phyloP scores from a whole-genome alignment of 495 filamentous ascomycete genomes.

The Penicillium verhagenii region DNA sequence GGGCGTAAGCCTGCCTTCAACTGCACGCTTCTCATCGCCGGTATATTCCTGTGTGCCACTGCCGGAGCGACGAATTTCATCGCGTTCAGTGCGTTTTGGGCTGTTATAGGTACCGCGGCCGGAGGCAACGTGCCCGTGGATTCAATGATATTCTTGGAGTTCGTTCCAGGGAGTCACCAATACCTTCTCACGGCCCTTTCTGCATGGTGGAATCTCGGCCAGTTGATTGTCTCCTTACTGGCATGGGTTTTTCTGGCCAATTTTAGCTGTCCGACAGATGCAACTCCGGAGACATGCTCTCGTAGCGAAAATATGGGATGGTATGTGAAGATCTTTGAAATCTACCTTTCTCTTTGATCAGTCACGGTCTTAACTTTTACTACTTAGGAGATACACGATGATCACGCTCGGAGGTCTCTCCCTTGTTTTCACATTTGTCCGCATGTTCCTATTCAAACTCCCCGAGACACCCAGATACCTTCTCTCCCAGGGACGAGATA shows the following conservation, averaged over 20 bases:
- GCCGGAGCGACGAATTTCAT: constrained; percentile 32
- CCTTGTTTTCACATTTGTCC: constrained; percentile 30
- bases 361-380: background rate
- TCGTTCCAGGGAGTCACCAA: constrained; percentile 34
- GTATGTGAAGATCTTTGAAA: constrained; percentile 19
- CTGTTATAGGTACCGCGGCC: constrained; percentile 32
- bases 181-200: constrained; percentile 32
- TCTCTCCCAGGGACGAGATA: constrained; percentile 31
- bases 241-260: constrained; percentile 37
- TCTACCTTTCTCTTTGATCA: background rate
- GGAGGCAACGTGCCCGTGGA: constrained; percentile 37
- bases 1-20: constrained; percentile 35
- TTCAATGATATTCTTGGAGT: constrained; percentile 34
- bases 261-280: constrained; percentile 30
- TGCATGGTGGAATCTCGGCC: constrained; percentile 36
- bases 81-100: constrained; percentile 34
- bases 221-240: constrained; percentile 31
- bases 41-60: constrained; percentile 29
- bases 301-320: constrained; percentile 36
- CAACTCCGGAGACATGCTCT: constrained; percentile 25
- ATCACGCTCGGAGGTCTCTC: constrained; percentile 31
- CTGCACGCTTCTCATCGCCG: constrained; percentile 27
- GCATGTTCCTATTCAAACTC: constrained; percentile 32
- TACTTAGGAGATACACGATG: constrained; percentile 30
- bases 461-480: constrained; percentile 34